Evolutionary conservation across 192 early-diverging fungal genomes (phyloP).

Genomic region (Phlyctochytrium planicorne): DNA sequence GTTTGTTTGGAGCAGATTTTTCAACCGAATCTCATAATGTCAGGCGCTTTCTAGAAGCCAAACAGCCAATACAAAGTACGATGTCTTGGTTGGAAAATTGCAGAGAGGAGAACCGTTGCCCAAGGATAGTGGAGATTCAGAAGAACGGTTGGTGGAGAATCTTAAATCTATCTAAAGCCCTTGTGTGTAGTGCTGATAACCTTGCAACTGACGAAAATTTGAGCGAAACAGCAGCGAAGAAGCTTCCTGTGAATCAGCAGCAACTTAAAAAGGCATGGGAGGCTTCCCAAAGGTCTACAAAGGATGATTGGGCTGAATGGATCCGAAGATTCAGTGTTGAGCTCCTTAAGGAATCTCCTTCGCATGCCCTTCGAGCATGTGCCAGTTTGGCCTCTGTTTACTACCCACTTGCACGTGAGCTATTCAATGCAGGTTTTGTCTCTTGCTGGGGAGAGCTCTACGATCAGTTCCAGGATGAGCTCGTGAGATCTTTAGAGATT

Average conservation of each 20-base stretch:
- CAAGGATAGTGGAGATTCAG: constrained; percentile 58
- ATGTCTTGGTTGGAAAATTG: constrained; percentile 69
- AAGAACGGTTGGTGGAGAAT: constrained; percentile 25
- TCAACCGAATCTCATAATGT: neutral
- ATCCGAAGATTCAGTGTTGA: constrained; percentile 86
- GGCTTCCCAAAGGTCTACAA: constrained; percentile 78
- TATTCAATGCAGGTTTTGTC: constrained; percentile 97
- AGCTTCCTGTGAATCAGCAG: constrained; percentile 82
- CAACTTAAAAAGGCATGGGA: constrained; percentile 87
- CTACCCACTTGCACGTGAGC: constrained; percentile 73
- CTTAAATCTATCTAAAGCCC: constrained; percentile 7
- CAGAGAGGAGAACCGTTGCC: constrained; percentile 78
- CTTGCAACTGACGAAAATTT: constrained; percentile 32
- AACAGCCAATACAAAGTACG: constrained; percentile 72
- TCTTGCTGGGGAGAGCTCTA: constrained; percentile 93
- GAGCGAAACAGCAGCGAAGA: constrained; percentile 53
- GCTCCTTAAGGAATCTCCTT: constrained; percentile 94
- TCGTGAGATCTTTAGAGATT: constrained; percentile 76
- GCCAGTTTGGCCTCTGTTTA: constrained; percentile 78
- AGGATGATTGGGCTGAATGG: constrained; percentile 96
- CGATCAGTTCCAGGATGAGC: constrained; percentile 87
- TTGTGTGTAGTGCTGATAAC: constrained; percentile 26
- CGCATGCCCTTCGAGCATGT: constrained; percentile 90
- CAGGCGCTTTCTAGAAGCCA: constrained; percentile 59
- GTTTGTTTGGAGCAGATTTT: too few species aligned